These are phyloP conservation scores for Trichoderma pleuroti DNA, from an alignment of 2,329 filamentous ascomycete species.

Conservation along the genomic window DNA sequence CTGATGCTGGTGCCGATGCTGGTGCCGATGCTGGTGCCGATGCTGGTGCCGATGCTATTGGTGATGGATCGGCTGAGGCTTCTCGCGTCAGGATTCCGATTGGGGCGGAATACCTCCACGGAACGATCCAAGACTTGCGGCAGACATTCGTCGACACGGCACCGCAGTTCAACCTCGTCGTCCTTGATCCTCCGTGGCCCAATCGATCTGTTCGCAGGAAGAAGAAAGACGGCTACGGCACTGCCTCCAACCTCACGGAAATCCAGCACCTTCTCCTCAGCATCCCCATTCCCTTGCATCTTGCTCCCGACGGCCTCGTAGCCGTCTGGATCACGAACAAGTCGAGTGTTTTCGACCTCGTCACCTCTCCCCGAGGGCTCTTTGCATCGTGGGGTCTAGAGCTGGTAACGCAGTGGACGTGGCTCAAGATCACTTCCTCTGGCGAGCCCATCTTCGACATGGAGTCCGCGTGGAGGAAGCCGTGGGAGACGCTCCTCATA, in stretches of 20 bases:
- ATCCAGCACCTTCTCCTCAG: constrained; percentile 48
- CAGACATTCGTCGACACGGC: constrained; percentile 40
- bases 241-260: constrained; percentile 44
- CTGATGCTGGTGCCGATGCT: neutral
- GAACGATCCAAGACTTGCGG: constrained; percentile 43
- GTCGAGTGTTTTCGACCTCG: constrained; percentile 52
- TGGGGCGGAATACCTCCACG: constrained; percentile 44
- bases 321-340: constrained; percentile 80
- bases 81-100: constrained; percentile 36
- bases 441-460: constrained; percentile 64
- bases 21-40: neutral
- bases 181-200: constrained; percentile 79
- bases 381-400: constrained; percentile 66
- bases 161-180: constrained; percentile 61
- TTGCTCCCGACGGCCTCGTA: constrained; percentile 55
- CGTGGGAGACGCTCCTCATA: constrained; percentile 71
- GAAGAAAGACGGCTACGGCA: constrained; percentile 43
- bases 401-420: constrained; percentile 68
- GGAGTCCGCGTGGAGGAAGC: constrained; percentile 64
- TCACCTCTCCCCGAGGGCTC: constrained; percentile 50
- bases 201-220: constrained; percentile 69
- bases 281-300: constrained; percentile 54
- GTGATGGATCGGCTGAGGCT: neutral
- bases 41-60: neutral
- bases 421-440: constrained; percentile 66